Evolutionary conservation across 139 green algal genomes (phyloP).

Genomic region (Chlorella sp.): DNA sequence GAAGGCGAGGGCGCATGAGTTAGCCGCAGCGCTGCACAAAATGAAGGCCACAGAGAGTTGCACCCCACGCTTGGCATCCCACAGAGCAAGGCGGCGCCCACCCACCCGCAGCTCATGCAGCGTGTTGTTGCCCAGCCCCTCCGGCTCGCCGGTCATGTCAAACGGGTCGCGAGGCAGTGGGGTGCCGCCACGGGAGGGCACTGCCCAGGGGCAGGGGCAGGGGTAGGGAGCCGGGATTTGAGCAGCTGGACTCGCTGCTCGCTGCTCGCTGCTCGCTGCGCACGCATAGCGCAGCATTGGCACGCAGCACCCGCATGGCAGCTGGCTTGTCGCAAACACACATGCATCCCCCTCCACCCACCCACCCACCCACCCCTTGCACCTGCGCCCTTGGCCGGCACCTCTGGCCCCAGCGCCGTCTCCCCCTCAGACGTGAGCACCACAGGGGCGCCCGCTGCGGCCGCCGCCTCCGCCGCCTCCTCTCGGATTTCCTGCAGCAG

Average conservation of each 20-base stretch:
- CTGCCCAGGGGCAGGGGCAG: background rate
- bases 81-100: background rate
- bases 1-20: background rate
- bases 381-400: constrained; percentile 6
- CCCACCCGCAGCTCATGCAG: constrained; percentile 1
- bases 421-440: background rate
- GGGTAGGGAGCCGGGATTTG: background rate
- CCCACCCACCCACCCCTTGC: background rate
- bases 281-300: background rate
- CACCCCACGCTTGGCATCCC: background rate
- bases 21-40: background rate
- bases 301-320: no score
- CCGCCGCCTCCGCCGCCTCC: background rate
- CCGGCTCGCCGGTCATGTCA: constrained; percentile 1
- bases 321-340: no score
- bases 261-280: no score
- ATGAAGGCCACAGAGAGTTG: background rate
- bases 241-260: no score
- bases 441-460: background rate
- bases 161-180: constrained; percentile 20
- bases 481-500: background rate
- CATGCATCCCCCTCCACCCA: no score
- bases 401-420: background rate
- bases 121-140: background rate
- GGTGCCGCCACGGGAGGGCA: background rate